A percentile compares a stretch with the other conserved stretches of the same genome.
These are phyloP conservation scores for Fonsecaea multimorphosa DNA, from an alignment of 2,329 filamentous ascomycete genomes.

Conservation along the genomic window DNA sequence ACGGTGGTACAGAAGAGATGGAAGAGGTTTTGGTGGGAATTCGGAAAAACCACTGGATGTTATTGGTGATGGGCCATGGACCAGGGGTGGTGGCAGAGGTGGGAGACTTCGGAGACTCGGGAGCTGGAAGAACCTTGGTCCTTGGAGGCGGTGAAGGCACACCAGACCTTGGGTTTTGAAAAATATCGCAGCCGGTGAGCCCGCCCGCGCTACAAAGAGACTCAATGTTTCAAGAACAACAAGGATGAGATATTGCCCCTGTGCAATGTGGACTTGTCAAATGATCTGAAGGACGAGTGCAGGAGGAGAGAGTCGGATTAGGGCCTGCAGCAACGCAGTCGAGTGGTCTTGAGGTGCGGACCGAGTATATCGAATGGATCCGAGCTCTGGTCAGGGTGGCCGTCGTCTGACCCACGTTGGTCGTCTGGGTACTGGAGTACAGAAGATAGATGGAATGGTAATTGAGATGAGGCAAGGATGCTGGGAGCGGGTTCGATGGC, in stretches of 20 bases:
- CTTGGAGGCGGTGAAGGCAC: slow-evolving; percentile 22
- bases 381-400: slow-evolving; percentile 4
- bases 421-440: background rate
- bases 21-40: slow-evolving; percentile 16
- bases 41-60: slow-evolving; percentile 15
- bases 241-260: background rate
- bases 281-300: slow-evolving; percentile 18
- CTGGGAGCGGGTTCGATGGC: slow-evolving; percentile 19
- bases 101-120: slow-evolving; percentile 18
- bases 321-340: slow-evolving; percentile 10
- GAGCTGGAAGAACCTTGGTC: slow-evolving; percentile 15
- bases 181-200: slow-evolving; percentile 11
- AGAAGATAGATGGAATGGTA: background rate
- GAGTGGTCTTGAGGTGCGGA: slow-evolving; percentile 8
- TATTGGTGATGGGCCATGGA: slow-evolving; percentile 32
- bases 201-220: background rate
- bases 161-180: slow-evolving; percentile 9
- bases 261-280: slow-evolving; percentile 14
- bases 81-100: slow-evolving; percentile 7
- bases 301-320: slow-evolving; percentile 21
- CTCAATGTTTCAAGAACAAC: slow-evolving; percentile 12
- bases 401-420: slow-evolving; percentile 19
- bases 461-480: slow-evolving; percentile 24
- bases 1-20: slow-evolving; percentile 30
- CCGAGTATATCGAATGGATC: slow-evolving; percentile 9